Conservation (phyloP, 257 asterid genomes). For the Jasminum sambac region DNA sequence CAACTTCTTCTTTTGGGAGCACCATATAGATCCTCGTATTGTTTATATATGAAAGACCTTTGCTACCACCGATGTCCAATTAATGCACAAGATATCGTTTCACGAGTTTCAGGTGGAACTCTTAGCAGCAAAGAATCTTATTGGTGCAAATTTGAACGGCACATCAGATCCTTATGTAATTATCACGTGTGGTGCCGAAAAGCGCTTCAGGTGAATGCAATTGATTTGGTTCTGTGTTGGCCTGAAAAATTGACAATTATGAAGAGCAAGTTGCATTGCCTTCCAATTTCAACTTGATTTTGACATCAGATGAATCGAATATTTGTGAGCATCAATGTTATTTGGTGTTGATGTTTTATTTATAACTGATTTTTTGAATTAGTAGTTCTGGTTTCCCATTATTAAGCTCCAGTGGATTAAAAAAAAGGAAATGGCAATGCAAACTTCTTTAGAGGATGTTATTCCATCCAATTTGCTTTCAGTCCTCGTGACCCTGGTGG, state of each 20-base stretch:
- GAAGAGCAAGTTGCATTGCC: slow-evolving; percentile 23
- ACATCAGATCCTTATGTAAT: slow-evolving; percentile 95
- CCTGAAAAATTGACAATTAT: slow-evolving; percentile 20
- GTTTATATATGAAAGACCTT: neutral
- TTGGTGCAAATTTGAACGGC: slow-evolving; percentile 80
- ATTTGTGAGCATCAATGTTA: slow-evolving; percentile 1
- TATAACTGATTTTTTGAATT: slow-evolving; percentile 4
- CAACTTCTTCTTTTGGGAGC: slow-evolving; percentile 18
- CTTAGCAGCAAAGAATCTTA: slow-evolving; percentile 89
- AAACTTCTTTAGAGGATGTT: neutral
- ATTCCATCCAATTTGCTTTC: neutral
- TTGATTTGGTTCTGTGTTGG: slow-evolving; percentile 27
- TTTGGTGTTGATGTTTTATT: slow-evolving; percentile 2
- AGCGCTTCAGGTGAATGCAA: slow-evolving; percentile 78
- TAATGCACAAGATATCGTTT: neutral
- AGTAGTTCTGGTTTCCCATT: slow-evolving; percentile 2
- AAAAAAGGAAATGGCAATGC: neutral
- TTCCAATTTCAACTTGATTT: slow-evolving; percentile 20
- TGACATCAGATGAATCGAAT: slow-evolving; percentile 8
- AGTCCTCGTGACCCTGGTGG: neutral
- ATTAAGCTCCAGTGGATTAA: neutral
- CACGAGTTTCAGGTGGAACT: slow-evolving; percentile 70
- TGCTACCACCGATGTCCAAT: neutral
- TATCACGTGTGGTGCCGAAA: slow-evolving; percentile 76
- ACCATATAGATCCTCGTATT: slow-evolving; percentile 10